Base-by-base conservation (phyloP, 2,329 filamentous ascomycete species). In the Ascochyta lentis region DNA sequence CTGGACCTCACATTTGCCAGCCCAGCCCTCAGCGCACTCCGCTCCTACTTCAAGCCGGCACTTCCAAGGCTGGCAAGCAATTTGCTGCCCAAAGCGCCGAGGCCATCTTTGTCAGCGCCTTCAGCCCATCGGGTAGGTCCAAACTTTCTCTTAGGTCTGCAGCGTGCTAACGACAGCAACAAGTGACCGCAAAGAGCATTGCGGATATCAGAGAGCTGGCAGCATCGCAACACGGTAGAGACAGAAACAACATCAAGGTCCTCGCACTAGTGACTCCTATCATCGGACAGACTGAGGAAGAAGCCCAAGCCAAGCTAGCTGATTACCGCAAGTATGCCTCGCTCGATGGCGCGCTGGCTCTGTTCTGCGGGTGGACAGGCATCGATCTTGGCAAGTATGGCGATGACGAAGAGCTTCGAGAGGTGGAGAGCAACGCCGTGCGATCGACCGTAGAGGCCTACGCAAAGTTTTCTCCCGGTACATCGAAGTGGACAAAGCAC, bases 301-400 rank as follows among this genome's bases (percentile, higher is more conserved):
- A 89, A 67, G 89, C 89, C 0, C 75, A 81, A 54, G 83, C 80
- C 6, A 91, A 90, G 73, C 84, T 87, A 47, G 75, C 79, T 0
- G 85, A 89, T 5, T 86, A 85, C 56, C 78, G 82, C 9, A 80
- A 81, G 51, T 85, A 89, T 65, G 89, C 86, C 0, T 83, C 83
- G 2, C 79, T 83, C 38, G 89, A 88, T 61, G 89, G 89, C 2
- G 89, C 88, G 0, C 69, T 91, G 53, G 86, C 88, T 1, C 73
- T 91, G 16, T 92, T 91, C 64, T 87, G 88, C 19, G 89, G 89
- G 1, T 92, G 89, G 88, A 91, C 89, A 0, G 89, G 86, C 0
- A 86, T 88, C 42, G 84, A 89, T 67, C 74, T 89, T 23, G 77
- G 80, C 6, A 76, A 81, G 39, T 89, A 88, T 60, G 81, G 76